Base-by-base conservation (phyloP, 495 filamentous ascomycete species). In the Barbatosphaeria neglecta region DNA sequence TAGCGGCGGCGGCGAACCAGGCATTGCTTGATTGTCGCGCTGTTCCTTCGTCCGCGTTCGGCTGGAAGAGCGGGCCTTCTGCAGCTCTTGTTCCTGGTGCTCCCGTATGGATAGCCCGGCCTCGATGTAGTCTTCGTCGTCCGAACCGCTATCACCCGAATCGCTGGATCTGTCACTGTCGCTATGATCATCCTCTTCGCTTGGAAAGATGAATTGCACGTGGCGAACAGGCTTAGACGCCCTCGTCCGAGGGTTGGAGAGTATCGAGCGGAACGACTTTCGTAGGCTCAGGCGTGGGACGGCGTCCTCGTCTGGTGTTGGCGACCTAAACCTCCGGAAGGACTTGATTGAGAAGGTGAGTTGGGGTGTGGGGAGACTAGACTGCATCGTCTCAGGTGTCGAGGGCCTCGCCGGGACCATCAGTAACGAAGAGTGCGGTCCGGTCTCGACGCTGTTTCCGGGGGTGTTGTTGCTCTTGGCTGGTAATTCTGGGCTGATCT, bases 291-390 rank as follows among this genome's bases (percentile, higher is more conserved):
- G 57, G 2, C 11, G 37, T 11, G 41, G 33, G 6, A 53, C 44
- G 2, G 41, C 33, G 3, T 11, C 5, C 27, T 10, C 9, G 7
- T 50, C 45, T 0, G 55, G 56, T 1, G 59, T 61, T 0, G 61
- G 57, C 0, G 55, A 62, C 55, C 56, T 57, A 38, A 58, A 60
- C 1, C 56, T 41, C 6, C 44, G 52, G 50, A 62, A 62, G 23
- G 61, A 62, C 41, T 57, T 60, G 39, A 56, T 52, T 0, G 59
- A 60, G 10, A 58, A 23, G 2, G 52, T 55, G 19, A 56, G 57
- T n/a, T 62, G 57, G 2, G 59, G 61, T 0, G 55, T 64, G 1
- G 57, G 59, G 7, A 62, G 50, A 47, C 58, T 49, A 1, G 58
- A 57, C 9, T 33, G 41, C 7, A 49, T 48, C 0, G 50, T 46